phyloP scores from a whole-genome alignment of 1,284 basidiomycete genomes.

The Sporisorium iseilematis-ciliati region DNA sequence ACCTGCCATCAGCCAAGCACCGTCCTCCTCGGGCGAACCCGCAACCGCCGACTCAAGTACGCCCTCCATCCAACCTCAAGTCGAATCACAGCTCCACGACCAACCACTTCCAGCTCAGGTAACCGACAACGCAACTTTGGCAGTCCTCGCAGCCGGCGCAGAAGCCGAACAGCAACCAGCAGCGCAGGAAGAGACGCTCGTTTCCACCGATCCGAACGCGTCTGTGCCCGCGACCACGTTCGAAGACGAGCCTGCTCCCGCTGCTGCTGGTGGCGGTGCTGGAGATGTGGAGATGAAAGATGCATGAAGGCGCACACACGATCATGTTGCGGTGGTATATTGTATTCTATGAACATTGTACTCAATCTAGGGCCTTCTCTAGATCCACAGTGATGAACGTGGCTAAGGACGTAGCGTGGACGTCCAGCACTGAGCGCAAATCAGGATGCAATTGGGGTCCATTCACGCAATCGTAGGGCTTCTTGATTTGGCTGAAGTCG shows the following conservation, averaged over 20 bases:
- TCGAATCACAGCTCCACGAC: conserved; percentile 43
- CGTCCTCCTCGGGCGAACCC: conserved; percentile 22
- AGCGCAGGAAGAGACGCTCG: conserved; percentile 12
- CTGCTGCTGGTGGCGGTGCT: not conserved
- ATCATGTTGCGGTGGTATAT: not conserved
- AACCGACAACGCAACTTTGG: conserved; percentile 23
- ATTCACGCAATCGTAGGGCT: conserved; percentile 27
- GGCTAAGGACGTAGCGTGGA: conserved; percentile 21
- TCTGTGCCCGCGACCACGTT: conserved; percentile 18
- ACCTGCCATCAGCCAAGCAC: not conserved
- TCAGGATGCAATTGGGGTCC: conserved; percentile 19
- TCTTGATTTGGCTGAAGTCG: conserved; percentile 35
- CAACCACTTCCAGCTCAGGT: conserved; percentile 11
- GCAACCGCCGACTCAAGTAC: conserved; percentile 15
- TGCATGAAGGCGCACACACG: conserved; percentile 1
- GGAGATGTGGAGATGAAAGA: conserved; percentile 44
- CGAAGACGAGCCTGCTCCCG: conserved; percentile 7
- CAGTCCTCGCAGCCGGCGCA: conserved; percentile 23
- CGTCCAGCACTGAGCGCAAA: not conserved
- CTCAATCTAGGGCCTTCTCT: not conserved
- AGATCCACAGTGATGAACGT: conserved; percentile 22
- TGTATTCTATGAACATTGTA: conserved; percentile 10
- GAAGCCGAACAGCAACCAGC: conserved; percentile 28
- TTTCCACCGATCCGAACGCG: conserved; percentile 17
- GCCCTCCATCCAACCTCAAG: conserved; percentile 35